Conservation (phyloP, 2,329 filamentous ascomycete species). For the Fusarium tanahbumbuense region DNA sequence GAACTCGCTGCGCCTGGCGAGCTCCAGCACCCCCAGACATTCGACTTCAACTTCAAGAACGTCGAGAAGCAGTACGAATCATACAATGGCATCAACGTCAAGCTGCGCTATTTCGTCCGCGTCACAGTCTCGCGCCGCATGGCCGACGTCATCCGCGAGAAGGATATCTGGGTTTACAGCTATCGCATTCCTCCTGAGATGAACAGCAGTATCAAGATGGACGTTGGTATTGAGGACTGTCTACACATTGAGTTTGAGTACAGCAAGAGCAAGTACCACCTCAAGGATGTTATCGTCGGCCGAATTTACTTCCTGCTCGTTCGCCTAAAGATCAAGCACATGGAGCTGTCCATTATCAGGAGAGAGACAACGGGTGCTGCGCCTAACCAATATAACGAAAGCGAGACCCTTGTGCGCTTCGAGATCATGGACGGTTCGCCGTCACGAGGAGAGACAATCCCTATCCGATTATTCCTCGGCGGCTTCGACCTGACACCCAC, state of each 20-base stretch:
- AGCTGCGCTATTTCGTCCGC: constrained; percentile 96
- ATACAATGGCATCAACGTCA: constrained; percentile 99
- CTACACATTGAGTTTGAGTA: constrained; percentile 99
- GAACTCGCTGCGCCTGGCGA: constrained; percentile 97
- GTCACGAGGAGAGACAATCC: constrained; percentile 92
- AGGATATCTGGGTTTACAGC: constrained; percentile 99
- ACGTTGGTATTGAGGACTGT: constrained; percentile 99
- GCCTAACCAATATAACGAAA: constrained; percentile 99
- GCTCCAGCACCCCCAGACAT: constrained; percentile 97
- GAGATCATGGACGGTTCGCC: constrained; percentile 99
- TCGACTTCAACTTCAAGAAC: constrained; percentile 99
- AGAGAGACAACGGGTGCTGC: constrained; percentile 96
- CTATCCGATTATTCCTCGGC: constrained; percentile 94
- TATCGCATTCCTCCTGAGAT: constrained; percentile 98
- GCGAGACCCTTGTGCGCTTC: constrained; percentile 95
- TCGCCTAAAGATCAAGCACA: constrained; percentile 98
- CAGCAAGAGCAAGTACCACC: constrained; percentile 98
- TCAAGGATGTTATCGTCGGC: constrained; percentile 98
- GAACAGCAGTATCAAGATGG: constrained; percentile 99
- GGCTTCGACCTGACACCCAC: constrained; percentile 98
- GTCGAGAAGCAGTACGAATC: constrained; percentile 99
- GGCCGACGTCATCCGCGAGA: constrained; percentile 98
- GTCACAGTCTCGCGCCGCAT: constrained; percentile 97
- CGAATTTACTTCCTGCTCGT: constrained; percentile 98
- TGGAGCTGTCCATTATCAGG: constrained; percentile 98